Base-by-base conservation (phyloP, 257 asterid species). In the Fraxinus anomala region DNA sequence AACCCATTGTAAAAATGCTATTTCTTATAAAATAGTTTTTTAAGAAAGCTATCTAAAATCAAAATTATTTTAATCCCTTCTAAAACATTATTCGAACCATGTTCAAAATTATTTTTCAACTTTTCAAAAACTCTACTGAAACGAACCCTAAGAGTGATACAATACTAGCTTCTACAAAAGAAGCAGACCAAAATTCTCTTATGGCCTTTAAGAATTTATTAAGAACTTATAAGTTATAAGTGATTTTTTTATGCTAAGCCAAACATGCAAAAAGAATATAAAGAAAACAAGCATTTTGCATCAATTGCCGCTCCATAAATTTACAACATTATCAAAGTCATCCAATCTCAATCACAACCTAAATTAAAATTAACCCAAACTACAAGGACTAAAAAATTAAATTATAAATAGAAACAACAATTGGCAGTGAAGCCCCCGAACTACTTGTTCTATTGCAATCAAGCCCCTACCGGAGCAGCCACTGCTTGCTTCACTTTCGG, bases 381-480 rank as follows among this genome's bases (percentile, higher is more conserved):
- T 78, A 83, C 81, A 86, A 36, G 86, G 80, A 77, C 82, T 74
- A 75, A 63, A 80, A 61, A 36, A 59, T 13, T 23, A 81, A 84
- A 39, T 34, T 14, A n/a, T 24, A 76, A 47, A 72, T 37, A 77
- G 56, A 61, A 70, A 77, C 73, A 82, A 74, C 83, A 80, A 84
- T 88, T 81, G 78, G 84, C 86, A 77, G 77, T 80, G 73, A 10
- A 16, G 42, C 72, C 88, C 87, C 90, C 76, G 73, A 68, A 76
- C 54, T 68, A 70, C 14, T 56, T 0, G 26, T 39, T 69, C 12
- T 26, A 42, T 71, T 63, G 63, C 87, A 80, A 76, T 90, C 86
- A 92, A 70, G 94, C 95, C 80, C 96, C 98, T 14, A 89, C 96
- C 0, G 91, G 76, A 3, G 92, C 86, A n/a, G 92, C 78, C 68